Evolutionary conservation across 1,284 basidiomycete species (phyloP).

Genomic region (Malassezia psittaci): DNA sequence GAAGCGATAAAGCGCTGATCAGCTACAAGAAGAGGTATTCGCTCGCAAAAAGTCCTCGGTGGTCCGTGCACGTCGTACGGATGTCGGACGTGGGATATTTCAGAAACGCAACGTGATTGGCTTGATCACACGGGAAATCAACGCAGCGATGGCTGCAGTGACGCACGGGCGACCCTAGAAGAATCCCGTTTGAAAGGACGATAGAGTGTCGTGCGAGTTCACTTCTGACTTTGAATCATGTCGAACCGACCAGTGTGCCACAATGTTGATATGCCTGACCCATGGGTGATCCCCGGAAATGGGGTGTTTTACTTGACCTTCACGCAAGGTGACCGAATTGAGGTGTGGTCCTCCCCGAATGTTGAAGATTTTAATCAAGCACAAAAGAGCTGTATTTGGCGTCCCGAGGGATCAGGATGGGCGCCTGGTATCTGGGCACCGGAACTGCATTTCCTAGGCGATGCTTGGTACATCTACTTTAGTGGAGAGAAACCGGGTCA

Average conservation of each 20-base stretch:
- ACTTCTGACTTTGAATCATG: constrained; percentile 2
- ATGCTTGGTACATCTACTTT: constrained; percentile 17
- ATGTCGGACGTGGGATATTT: too few species aligned
- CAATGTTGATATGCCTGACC: constrained; percentile 16
- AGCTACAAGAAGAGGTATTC: too few species aligned
- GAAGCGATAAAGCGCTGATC: too few species aligned
- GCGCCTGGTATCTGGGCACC: constrained; percentile 18
- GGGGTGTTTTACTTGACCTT: constrained; percentile 11
- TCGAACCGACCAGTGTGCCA: constrained; percentile 13
- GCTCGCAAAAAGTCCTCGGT: too few species aligned
- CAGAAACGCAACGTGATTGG: too few species aligned
- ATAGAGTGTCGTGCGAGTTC: too few species aligned
- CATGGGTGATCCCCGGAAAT: constrained; percentile 11
- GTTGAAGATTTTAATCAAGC: constrained; percentile 14
- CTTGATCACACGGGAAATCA: too few species aligned
- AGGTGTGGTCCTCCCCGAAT: constrained; percentile 15
- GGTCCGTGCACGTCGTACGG: too few species aligned
- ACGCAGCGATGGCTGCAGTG: too few species aligned
- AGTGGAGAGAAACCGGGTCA: constrained; percentile 12
- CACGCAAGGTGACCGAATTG: constrained; percentile 15
- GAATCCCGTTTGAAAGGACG: too few species aligned
- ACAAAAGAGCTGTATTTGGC: constrained; percentile 11
- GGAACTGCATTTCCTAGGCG: constrained; percentile 16
- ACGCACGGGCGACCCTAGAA: not conserved
- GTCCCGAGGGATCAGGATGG: constrained; percentile 15